A percentile compares a stretch with the other conserved stretches of the same genome.
phyloP scores from a whole-genome alignment of 805 yeast genomes.

The Debaryomyces hansenii region DNA sequence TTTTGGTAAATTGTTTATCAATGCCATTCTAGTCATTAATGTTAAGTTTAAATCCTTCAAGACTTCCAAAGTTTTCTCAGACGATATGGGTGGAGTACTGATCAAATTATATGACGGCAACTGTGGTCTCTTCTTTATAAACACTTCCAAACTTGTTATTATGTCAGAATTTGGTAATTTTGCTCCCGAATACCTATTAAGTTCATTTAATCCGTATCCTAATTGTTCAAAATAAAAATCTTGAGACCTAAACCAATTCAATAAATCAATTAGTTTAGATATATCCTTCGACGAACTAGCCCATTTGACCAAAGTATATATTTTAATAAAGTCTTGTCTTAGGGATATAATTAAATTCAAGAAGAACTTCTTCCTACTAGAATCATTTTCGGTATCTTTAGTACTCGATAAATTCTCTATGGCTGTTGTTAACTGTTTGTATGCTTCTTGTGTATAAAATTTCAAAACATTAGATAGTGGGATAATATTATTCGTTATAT shows the following conservation, averaged over 20 bases:
- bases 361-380: slow-evolving; percentile 64
- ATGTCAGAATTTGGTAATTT: slow-evolving; percentile 91
- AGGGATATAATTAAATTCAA: slow-evolving; percentile 67
- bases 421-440: slow-evolving; percentile 58
- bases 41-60: slow-evolving; percentile 70
- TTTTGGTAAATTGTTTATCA: slow-evolving; percentile 61
- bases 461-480: slow-evolving; percentile 61
- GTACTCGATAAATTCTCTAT: slow-evolving; percentile 57
- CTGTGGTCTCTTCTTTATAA: slow-evolving; percentile 74
- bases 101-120: slow-evolving; percentile 64
- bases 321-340: slow-evolving; percentile 79
- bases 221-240: slow-evolving; percentile 62
- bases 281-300: slow-evolving; percentile 70
- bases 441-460: slow-evolving; percentile 60
- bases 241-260: slow-evolving; percentile 84
- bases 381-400: slow-evolving; percentile 51
- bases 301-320: slow-evolving; percentile 91
- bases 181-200: slow-evolving; percentile 79
- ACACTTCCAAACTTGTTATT: slow-evolving; percentile 81
- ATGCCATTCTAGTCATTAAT: slow-evolving; percentile 72
- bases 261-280: slow-evolving; percentile 74
- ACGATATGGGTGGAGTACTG: slow-evolving; percentile 48
- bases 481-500: slow-evolving; percentile 67
- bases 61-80: slow-evolving; percentile 57
- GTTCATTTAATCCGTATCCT: slow-evolving; percentile 65